Conservation (phyloP, 2,329 filamentous ascomycete genomes). For the Aspergillus brasiliensis region DNA sequence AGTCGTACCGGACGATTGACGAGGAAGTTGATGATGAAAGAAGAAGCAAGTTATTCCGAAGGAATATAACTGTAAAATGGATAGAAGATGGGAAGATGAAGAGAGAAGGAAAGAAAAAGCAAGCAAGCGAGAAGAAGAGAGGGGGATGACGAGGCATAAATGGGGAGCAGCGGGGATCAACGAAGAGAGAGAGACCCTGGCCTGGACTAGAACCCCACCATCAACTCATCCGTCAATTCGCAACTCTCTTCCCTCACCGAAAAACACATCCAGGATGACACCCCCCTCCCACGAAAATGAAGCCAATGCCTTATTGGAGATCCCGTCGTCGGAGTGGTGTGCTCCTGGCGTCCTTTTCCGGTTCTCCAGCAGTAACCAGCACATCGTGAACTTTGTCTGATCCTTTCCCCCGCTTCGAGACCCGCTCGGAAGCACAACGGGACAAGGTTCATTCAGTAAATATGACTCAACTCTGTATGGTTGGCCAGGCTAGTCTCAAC, state of each 20-base stretch:
- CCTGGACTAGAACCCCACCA: not conserved
- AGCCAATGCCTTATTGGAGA: not conserved
- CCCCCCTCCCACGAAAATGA: not conserved
- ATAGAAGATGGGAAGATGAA: not conserved
- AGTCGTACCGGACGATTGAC: conserved; percentile 32
- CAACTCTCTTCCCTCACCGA: not conserved
- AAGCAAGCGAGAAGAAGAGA: no score
- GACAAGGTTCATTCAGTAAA: not conserved
- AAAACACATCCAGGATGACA: not conserved
- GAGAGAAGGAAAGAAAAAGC: not conserved
- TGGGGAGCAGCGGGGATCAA: not conserved
- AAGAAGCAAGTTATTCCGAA: not conserved
- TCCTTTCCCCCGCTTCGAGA: conserved; percentile 1
- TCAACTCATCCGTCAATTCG: not conserved
- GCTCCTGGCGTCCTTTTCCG: not conserved
- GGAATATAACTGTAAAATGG: not conserved
- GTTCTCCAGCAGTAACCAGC: not conserved
- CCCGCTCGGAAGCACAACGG: not conserved
- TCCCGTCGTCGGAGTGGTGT: not conserved
- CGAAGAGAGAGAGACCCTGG: not conserved
- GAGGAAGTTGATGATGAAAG: conserved; percentile 3
- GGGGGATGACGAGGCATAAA: conserved; percentile 6
- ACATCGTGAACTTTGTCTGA: not conserved
- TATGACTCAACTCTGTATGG: not conserved
- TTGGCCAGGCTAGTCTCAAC: not conserved